A percentile compares a stretch with the other conserved stretches of the same genome.
Conservation (phyloP, 2,329 filamentous ascomycete genomes). For the Scedosporium apiospermum region DNA sequence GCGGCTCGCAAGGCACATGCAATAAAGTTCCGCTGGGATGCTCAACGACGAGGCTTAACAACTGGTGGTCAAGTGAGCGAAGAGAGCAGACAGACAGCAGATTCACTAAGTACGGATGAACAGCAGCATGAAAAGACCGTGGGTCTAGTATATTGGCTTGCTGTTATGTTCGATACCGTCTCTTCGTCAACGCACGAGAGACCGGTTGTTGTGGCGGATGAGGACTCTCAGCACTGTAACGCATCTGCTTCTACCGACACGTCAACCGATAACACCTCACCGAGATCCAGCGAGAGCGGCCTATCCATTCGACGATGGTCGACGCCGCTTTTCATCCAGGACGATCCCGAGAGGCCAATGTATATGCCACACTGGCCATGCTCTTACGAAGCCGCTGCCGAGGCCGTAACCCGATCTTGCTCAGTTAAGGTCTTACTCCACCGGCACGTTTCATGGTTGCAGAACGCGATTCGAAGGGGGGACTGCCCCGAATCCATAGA, state of each 20-base stretch:
- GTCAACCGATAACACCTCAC: slow-evolving; percentile 11
- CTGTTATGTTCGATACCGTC: slow-evolving; percentile 49
- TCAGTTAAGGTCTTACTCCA: slow-evolving; percentile 51
- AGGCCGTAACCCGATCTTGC: slow-evolving; percentile 39
- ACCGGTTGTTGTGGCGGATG: slow-evolving; percentile 26
- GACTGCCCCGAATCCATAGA: slow-evolving; percentile 32
- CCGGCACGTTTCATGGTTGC: slow-evolving; percentile 44
- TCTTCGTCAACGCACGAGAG: slow-evolving; percentile 40
- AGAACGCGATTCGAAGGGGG: slow-evolving; percentile 36
- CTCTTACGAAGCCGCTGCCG: slow-evolving; percentile 38
- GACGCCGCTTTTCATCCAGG: slow-evolving; percentile 26
- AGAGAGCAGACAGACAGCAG: too few relatives aligned
- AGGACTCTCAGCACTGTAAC: slow-evolving; percentile 28
- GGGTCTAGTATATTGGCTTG: slow-evolving; percentile 48
- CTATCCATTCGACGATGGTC: slow-evolving; percentile 17
- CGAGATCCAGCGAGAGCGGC: slow-evolving; percentile 6
- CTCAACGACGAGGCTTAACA: not conserved
- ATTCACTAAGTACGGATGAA: not conserved
- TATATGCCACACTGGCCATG: slow-evolving; percentile 38
- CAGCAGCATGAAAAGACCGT: slow-evolving; percentile 30
- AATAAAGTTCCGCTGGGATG: slow-evolving; percentile 25
- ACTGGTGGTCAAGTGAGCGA: slow-evolving; percentile 3
- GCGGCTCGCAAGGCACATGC: slow-evolving; percentile 27
- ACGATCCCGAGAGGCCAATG: slow-evolving; percentile 15
- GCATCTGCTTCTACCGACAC: slow-evolving; percentile 13